These are phyloP conservation scores for Ogataea kodamae DNA, from an alignment of 805 yeast genomes.

Conservation along the genomic window DNA sequence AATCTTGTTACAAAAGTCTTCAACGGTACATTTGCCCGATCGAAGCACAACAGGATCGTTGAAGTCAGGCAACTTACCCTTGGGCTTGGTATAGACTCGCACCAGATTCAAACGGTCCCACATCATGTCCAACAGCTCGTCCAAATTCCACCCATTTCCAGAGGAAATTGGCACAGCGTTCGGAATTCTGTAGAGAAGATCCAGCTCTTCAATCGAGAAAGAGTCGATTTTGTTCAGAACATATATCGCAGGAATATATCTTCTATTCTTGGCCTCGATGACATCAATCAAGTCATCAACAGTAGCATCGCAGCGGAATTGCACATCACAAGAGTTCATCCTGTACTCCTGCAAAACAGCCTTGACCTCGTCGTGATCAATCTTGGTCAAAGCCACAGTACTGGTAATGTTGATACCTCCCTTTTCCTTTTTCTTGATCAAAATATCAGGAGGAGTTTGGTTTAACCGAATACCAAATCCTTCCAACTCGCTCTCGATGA, in stretches of 20 bases:
- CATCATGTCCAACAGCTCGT: constrained; percentile 90
- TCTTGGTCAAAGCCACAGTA: constrained; percentile 87
- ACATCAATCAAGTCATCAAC: constrained; percentile 96
- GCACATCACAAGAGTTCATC: constrained; percentile 93
- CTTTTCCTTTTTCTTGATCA: constrained; percentile 87
- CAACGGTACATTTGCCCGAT: constrained; percentile 77
- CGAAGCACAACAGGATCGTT: constrained; percentile 91
- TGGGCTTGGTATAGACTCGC: constrained; percentile 96
- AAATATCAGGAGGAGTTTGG: constrained; percentile 87
- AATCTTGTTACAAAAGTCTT: constrained; percentile 93
- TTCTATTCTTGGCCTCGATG: constrained; percentile 83
- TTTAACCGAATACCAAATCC: constrained; percentile 96
- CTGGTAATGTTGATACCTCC: constrained; percentile 95
- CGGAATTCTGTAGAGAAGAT: constrained; percentile 85
- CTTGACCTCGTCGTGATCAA: constrained; percentile 88
- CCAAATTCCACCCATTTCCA: constrained; percentile 95
- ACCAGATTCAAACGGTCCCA: constrained; percentile 91
- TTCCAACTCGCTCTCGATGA: constrained; percentile 92
- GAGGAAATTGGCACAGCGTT: constrained; percentile 96
- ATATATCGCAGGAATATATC: constrained; percentile 92
- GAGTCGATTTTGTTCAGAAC: constrained; percentile 96
- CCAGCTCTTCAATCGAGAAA: constrained; percentile 89
- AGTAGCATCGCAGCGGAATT: constrained; percentile 95
- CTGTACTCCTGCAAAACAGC: constrained; percentile 97
- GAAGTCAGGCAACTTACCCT: constrained; percentile 91